Conservation (phyloP, 2,329 filamentous ascomycete genomes). For the Achaetomium macrosporum region DNA sequence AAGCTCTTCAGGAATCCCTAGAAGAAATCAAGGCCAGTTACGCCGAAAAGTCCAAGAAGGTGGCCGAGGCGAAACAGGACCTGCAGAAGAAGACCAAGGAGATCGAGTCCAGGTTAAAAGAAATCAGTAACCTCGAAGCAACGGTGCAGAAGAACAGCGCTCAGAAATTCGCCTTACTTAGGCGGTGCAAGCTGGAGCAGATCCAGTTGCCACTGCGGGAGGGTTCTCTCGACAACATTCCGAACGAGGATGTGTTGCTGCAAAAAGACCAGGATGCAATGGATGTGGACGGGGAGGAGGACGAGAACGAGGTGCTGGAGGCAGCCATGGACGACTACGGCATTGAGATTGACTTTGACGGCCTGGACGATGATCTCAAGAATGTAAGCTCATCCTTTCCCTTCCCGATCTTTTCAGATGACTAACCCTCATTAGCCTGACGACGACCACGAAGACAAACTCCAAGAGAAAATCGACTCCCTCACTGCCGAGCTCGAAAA, state of each 20-base stretch:
- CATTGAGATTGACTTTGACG: slow-evolving; percentile 80
- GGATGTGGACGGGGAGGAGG: slow-evolving; percentile 68
- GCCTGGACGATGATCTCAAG: slow-evolving; percentile 75
- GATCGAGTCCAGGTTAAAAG: slow-evolving; percentile 67
- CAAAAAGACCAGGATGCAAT: slow-evolving; percentile 79
- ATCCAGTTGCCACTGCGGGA: slow-evolving; percentile 74
- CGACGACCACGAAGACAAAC: slow-evolving; percentile 64
- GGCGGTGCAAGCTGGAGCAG: slow-evolving; percentile 89
- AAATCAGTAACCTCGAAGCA: slow-evolving; percentile 72
- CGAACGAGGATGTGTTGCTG: slow-evolving; percentile 75
- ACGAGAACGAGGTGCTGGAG: slow-evolving; percentile 55
- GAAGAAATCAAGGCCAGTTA: slow-evolving; percentile 53
- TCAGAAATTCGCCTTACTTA: slow-evolving; percentile 74
- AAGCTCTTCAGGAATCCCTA: slow-evolving; percentile 66
- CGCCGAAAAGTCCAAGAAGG: slow-evolving; percentile 60
- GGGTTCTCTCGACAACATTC: slow-evolving; percentile 76
- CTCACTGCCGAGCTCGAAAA: slow-evolving; percentile 81
- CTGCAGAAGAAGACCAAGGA: slow-evolving; percentile 79
- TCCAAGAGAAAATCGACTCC: slow-evolving; percentile 70
- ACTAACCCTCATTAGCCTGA: slow-evolving; percentile 46
- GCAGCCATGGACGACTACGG: slow-evolving; percentile 80
- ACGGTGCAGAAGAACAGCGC: slow-evolving; percentile 81
- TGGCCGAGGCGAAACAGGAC: slow-evolving; percentile 71
- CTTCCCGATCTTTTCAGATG: slow-evolving; percentile 18
- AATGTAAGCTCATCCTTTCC: slow-evolving; percentile 46